These are phyloP conservation scores for Lasiosphaeria miniovina DNA, from an alignment of 495 filamentous ascomycete genomes.

Conservation along the genomic window DNA sequence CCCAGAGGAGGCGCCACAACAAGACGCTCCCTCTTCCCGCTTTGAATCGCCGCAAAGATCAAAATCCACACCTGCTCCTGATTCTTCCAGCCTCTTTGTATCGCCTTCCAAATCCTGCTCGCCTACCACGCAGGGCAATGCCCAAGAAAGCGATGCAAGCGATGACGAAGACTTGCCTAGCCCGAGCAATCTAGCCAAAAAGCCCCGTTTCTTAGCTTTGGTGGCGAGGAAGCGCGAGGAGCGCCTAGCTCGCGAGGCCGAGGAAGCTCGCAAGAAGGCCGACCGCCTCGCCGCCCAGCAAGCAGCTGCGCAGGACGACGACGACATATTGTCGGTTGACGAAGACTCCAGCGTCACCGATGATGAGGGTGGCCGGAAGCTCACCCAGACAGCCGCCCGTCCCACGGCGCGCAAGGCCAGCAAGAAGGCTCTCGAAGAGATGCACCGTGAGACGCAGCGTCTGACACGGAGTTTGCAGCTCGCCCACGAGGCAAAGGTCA, in stretches of 20 bases:
- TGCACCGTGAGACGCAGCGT: constrained; percentile 88
- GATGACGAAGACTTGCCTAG: constrained; percentile 47
- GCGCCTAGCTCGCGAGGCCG: constrained; percentile 60
- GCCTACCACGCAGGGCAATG: constrained; percentile 10
- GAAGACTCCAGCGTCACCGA: constrained; percentile 54
- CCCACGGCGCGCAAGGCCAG: constrained; percentile 81
- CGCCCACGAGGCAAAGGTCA: constrained; percentile 82
- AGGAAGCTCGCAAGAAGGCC: constrained; percentile 47
- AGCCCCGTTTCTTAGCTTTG: constrained; percentile 62
- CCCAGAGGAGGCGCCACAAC: constrained; percentile 24
- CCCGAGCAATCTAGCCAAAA: constrained; percentile 38
- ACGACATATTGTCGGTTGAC: constrained; percentile 31
- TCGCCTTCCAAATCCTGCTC: constrained; percentile 34
- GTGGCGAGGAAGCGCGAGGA: constrained; percentile 69
- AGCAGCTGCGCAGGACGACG: constrained; percentile 36
- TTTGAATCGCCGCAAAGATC: constrained; percentile 32
- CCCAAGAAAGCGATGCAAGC: constrained; percentile 36
- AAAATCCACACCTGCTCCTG: constrained; percentile 10
- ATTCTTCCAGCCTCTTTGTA: constrained; percentile 39
- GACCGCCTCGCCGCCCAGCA: constrained; percentile 40
- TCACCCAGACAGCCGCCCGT: constrained; percentile 54
- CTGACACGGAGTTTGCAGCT: constrained; percentile 87
- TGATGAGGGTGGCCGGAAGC: constrained; percentile 52
- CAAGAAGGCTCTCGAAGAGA: constrained; percentile 95
- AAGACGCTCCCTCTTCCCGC: constrained; percentile 34